These are phyloP conservation scores for Lachancea sp. DNA, from an alignment of 805 yeast species.

Conservation along the genomic window DNA sequence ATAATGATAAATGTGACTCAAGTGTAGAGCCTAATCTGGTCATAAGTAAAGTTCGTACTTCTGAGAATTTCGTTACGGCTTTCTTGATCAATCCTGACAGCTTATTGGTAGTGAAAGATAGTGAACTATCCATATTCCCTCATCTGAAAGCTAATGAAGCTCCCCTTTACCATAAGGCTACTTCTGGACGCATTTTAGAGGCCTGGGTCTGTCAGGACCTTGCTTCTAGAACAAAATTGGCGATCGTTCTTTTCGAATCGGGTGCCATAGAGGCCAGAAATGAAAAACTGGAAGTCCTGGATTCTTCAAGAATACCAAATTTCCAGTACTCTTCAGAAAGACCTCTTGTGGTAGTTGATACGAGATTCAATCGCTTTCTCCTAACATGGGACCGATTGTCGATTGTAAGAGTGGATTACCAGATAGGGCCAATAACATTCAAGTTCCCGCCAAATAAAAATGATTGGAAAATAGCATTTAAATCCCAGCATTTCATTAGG, in stretches of 20 bases:
- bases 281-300: background rate
- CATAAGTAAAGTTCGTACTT: conserved; percentile 4
- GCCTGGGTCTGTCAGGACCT: conserved; percentile 1
- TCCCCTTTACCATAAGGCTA: background rate
- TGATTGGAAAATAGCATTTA: background rate
- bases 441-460: background rate
- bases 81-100: background rate
- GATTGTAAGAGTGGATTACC: background rate
- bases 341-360: conserved; percentile 1
- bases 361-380: conserved; percentile 3
- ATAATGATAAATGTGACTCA: background rate
- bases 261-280: conserved; percentile 3
- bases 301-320: background rate
- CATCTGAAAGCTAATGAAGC: background rate
- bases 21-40: conserved; percentile 1
- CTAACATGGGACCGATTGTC: conserved; percentile 4
- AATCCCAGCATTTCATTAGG: background rate
- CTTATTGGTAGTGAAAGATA: conserved; percentile 2
- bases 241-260: background rate
- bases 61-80: conserved; percentile 2
- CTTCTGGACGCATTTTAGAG: background rate
- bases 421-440: background rate
- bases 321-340: background rate
- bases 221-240: background rate
- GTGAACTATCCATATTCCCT: background rate